Conservation (phyloP, 352 stramenopile species). For the Pythium oligandrum region DNA sequence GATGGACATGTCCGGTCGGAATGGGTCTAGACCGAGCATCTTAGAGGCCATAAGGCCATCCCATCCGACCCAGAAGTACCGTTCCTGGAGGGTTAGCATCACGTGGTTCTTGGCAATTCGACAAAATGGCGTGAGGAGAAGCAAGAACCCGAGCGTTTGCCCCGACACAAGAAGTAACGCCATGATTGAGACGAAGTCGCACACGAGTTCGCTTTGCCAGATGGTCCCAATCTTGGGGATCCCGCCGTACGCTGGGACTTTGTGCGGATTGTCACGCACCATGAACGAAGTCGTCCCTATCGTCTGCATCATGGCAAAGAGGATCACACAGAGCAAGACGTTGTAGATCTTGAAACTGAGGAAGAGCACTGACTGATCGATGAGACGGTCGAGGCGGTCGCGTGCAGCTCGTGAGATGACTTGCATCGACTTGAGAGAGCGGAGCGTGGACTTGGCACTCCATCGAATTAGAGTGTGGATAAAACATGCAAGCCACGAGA, state of each 20-base stretch:
- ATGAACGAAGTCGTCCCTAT: conserved; percentile 39
- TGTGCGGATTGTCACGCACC: conserved; percentile 25
- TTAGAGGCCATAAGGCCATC: conserved; percentile 29
- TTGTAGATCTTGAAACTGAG: conserved; percentile 59
- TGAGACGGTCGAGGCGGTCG: conserved; percentile 37
- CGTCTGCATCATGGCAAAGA: conserved; percentile 35
- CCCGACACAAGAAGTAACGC: conserved; percentile 27
- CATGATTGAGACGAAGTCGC: conserved; percentile 38
- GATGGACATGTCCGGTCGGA: conserved; percentile 19
- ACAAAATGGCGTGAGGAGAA: conserved; percentile 35
- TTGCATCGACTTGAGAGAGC: conserved; percentile 26
- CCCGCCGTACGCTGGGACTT: conserved; percentile 33
- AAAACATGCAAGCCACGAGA: conserved; percentile 62
- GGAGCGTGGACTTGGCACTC: conserved; percentile 22
- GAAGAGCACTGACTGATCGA: conserved; percentile 41
- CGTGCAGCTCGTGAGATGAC: conserved; percentile 24
- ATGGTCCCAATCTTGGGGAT: conserved; percentile 30
- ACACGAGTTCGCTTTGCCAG: conserved; percentile 52
- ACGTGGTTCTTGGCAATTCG: conserved; percentile 40
- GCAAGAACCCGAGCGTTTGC: conserved; percentile 15
- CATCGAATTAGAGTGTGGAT: conserved; percentile 30
- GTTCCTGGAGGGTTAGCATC: conserved; percentile 35
- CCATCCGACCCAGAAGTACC: conserved; percentile 48
- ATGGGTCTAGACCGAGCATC: conserved; percentile 41
- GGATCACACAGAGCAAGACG: conserved; percentile 34